A percentile compares a stretch with the other conserved stretches of the same genome.
Evolutionary conservation across 106 monocot species (phyloP).

Genomic region (Dendrobium officinale): DNA sequence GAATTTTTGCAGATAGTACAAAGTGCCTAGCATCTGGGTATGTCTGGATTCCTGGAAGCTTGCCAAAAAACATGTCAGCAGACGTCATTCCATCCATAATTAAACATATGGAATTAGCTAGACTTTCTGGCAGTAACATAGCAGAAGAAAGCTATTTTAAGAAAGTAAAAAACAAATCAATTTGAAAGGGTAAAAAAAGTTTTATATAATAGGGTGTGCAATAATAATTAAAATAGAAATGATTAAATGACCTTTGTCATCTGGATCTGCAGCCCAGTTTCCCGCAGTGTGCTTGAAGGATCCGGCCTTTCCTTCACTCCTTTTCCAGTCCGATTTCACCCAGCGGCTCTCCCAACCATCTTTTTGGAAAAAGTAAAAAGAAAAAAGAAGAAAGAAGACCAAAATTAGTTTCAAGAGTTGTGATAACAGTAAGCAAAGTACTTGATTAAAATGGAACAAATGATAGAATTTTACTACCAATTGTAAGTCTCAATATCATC

Average conservation of each 20-base stretch:
- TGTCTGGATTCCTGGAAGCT: conserved; percentile 70
- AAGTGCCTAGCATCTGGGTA: conserved; percentile 72
- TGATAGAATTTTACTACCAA: too few species aligned
- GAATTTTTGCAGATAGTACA: conserved; percentile 87
- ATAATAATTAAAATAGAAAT: too few species aligned
- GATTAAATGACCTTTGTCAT: conserved; percentile 68
- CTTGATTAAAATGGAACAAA: too few species aligned
- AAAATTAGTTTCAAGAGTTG: too few species aligned
- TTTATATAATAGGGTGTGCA: neutral
- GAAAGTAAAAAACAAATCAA: neutral
- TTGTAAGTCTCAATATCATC: too few species aligned
- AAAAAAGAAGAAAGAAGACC: conserved; percentile 1
- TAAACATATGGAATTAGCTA: neutral
- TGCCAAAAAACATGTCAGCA: neutral
- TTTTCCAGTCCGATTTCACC: conserved; percentile 99
- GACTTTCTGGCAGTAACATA: neutral
- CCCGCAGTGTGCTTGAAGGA: conserved; percentile 94
- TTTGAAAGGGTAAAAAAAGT: neutral
- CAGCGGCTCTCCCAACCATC: conserved; percentile 89
- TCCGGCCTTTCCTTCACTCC: conserved; percentile 94
- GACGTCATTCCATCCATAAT: neutral
- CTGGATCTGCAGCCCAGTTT: conserved; percentile 87
- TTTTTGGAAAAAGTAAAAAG: conserved; percentile 14
- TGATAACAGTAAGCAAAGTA: too few species aligned
- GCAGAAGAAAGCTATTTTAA: neutral